Base-by-base conservation (phyloP, 805 yeast species). In the Teunomyces aglyptinius region DNA sequence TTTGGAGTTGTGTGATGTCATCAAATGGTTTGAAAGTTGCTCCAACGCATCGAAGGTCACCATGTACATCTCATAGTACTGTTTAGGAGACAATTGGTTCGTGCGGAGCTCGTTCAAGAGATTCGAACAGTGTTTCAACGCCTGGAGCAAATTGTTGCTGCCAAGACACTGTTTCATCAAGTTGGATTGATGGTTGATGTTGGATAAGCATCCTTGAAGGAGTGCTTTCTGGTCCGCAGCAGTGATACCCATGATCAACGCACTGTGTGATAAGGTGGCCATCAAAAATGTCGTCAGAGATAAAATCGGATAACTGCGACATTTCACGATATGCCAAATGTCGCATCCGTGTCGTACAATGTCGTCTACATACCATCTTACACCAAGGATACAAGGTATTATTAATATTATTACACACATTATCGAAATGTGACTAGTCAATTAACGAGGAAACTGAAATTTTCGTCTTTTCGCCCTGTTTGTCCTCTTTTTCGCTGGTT, bases 51-150 rank as follows among this genome's bases (percentile, higher is more conserved):
- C 98, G 58, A 83, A 91, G 2, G 86, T 84, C 40, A 85, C 73
- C 52, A 87, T 85, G 68, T 92, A 94, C 38, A 94, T 69, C 65
- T 91, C 98, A 64, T 94, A 94, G 74, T 94, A 94, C 64, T 88
- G 91, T 61, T 90, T 90, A 0, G 99, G 97, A 2, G 89, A 76
- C 48, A 89, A 71, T 40, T 75, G 73, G 42, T 85, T 81, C 3
- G 92, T 86, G 45, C 97, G 75, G 44, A 92, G 70, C 66, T 91
- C 97, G 28, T 83, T 82, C 45, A 94, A 73, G 70, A 90, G 82
- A 24, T 84, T 81, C 27, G 96, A 81, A 28, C 96, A 89, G 61
- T 90, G 94, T 57, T 89, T 88, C 48, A 94, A 68, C 1, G 97
- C 96, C 60, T 85, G 95, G 81, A 92, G 83, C 44, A 92, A 75